phyloP scores from a whole-genome alignment of 164 flowering plant species.

The Macadamia tetraphylla region DNA sequence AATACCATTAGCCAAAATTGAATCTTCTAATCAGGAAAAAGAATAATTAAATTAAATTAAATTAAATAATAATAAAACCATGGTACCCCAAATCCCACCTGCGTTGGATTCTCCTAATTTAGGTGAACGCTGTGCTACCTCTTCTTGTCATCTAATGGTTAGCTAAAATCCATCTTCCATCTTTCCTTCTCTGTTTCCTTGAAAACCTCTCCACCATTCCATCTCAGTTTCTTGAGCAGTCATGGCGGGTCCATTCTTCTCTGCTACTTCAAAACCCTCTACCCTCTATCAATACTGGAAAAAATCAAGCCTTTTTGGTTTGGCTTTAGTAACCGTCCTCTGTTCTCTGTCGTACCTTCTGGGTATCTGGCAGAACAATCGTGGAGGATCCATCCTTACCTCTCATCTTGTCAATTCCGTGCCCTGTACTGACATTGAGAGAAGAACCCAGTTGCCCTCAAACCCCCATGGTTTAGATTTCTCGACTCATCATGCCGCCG shows the following conservation, averaged over 20 bases:
- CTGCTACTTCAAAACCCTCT: not conserved
- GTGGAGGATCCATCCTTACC: slow-evolving; percentile 5
- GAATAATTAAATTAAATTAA: no score
- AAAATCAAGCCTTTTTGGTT: slow-evolving; percentile 29
- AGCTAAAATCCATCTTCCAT: no score
- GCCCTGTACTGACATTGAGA: not conserved
- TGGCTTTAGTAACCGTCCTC: slow-evolving; percentile 28
- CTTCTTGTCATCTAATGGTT: no score
- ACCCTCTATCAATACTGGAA: slow-evolving; percentile 5
- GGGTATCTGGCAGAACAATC: slow-evolving; percentile 46
- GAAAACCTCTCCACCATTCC: no score
- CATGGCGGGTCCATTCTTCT: slow-evolving; percentile 6
- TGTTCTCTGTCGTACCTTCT: slow-evolving; percentile 52
- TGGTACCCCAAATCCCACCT: no score
- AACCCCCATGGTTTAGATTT: slow-evolving; percentile 45
- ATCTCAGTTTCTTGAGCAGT: not conserved
- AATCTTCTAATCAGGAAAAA: no score
- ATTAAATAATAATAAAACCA: no score
- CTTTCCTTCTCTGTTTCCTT: no score
- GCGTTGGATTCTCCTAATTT: no score
- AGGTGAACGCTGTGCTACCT: no score
- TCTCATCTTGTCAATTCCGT: not conserved
- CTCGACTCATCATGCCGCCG: slow-evolving; percentile 48
- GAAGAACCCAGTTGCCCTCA: slow-evolving; percentile 2
- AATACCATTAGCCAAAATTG: no score